Base-by-base conservation (phyloP, 169 alveolate species). In the Eimeria zaria region DNA sequence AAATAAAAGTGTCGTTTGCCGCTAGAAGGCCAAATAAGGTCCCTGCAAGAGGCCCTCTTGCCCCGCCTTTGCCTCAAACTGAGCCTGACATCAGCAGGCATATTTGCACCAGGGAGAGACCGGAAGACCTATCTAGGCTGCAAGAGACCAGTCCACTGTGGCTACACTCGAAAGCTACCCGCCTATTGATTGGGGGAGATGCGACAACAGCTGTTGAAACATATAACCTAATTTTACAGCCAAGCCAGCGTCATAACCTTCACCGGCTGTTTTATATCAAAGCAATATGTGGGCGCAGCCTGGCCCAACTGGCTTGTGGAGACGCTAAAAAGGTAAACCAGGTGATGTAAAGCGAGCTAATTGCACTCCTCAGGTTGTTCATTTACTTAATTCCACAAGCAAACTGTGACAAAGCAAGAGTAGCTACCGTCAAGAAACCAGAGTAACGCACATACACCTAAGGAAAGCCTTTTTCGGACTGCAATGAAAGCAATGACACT, bases 101-200 rank as follows among this genome's bases (percentile, higher is more conserved):
- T 0, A 39, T 33, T 16, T 39, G 51, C 58, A 30, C 36, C 41
- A 87, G 93, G 93, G 83, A 58, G 20, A 64, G 36, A 30, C 83
- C 93, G 1, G 64, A 60, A 33, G 93, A 64, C 58, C n/a, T 87
- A 41, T 64, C 83, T 5, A 48, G 83, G 60, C 62, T 62, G 62
- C 93, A 60, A 83, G 81, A 87, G 62, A 22, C 67, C n/a, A 87
- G 64, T 16, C 93, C 93, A 39, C 33, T 14, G 33, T 87, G 93
- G 93, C 51, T 87, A 41, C 93, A 87, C 48, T 87, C 93, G 41
- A 87, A 87, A 62, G 93, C 93, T n/a, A 33, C 83, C 73, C 93
- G 93, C 60, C n/a, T 87, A 27, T 51, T 87, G 12, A n/a, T 58
- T 33, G 67, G 93, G 14, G 93, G 93, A 22, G 93, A 87, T 44